Percentiles rank a stretch among this genome's conserved stretches.
These are phyloP conservation scores for Aaosphaeria arxii DNA, from an alignment of 2,329 filamentous ascomycete species.

Conservation along the genomic window DNA sequence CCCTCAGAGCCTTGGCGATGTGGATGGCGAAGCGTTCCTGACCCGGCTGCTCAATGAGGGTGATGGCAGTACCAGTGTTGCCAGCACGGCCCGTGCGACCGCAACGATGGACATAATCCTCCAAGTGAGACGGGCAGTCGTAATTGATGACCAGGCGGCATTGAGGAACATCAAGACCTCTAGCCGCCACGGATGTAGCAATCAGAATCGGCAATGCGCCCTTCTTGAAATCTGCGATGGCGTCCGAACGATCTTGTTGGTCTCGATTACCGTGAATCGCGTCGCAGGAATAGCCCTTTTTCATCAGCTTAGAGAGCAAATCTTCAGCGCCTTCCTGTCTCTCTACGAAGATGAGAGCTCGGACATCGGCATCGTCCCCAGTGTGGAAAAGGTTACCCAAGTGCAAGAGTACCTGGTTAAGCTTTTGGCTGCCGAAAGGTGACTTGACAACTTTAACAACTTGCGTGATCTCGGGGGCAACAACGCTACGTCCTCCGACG, in stretches of 20 bases:
- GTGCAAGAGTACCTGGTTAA: slow-evolving; percentile 77
- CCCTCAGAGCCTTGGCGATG: slow-evolving; percentile 86
- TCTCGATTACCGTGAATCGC: slow-evolving; percentile 74
- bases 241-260: slow-evolving; percentile 32
- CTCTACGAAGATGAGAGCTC: slow-evolving; percentile 88
- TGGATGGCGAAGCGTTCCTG: slow-evolving; percentile 89
- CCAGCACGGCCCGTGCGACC: slow-evolving; percentile 93
- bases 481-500: slow-evolving; percentile 77
- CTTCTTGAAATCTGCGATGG: slow-evolving; percentile 45
- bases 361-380: slow-evolving; percentile 78
- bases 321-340: slow-evolving; percentile 70
- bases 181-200: slow-evolving; percentile 91
- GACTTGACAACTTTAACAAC: slow-evolving; percentile 73
- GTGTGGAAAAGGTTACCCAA: slow-evolving; percentile 80
- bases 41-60: slow-evolving; percentile 86
- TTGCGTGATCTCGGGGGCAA: slow-evolving; percentile 76
- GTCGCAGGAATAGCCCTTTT: slow-evolving; percentile 47
- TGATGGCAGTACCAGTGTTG: slow-evolving; percentile 91
- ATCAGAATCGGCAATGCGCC: slow-evolving; percentile 87
- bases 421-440: slow-evolving; percentile 67
- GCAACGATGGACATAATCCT: slow-evolving; percentile 94
- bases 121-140: slow-evolving; percentile 87
- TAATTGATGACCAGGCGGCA: slow-evolving; percentile 95
- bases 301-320: slow-evolving; percentile 27
- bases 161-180: slow-evolving; percentile 93